Conservation (phyloP, 2,329 filamentous ascomycete species). For the Epichloe brachyelytri region DNA sequence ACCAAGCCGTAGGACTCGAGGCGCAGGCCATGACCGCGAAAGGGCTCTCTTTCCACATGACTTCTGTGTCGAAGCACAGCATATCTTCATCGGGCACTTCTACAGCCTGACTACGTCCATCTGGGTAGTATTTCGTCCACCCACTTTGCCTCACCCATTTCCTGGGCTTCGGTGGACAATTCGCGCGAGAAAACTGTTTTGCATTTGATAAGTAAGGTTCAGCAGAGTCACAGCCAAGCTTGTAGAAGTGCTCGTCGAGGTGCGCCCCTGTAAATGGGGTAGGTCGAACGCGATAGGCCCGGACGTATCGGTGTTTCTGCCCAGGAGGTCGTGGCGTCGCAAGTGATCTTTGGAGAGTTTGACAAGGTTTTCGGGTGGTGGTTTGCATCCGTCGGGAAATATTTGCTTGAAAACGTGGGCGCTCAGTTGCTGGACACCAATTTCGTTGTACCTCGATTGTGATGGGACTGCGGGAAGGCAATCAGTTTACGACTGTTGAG, state of each 20-base stretch:
- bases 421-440: conserved; percentile 90
- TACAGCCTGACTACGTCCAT: conserved; percentile 58
- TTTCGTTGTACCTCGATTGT: conserved; percentile 70
- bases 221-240: conserved; percentile 71
- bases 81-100: conserved; percentile 67
- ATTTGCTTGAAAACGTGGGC: conserved; percentile 70
- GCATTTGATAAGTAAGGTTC: conserved; percentile 71
- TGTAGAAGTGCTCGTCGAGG: conserved; percentile 92
- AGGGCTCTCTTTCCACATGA: conserved; percentile 85
- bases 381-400: conserved; percentile 47
- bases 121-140: conserved; percentile 82
- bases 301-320: conserved; percentile 72
- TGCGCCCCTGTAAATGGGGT: conserved; percentile 63
- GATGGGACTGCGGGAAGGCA: conserved; percentile 27
- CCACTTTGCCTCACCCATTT: conserved; percentile 72
- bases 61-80: conserved; percentile 90
- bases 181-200: conserved; percentile 55
- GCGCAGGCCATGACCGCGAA: conserved; percentile 98
- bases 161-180: conserved; percentile 45
- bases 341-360: conserved; percentile 73
- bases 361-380: conserved; percentile 59
- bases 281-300: conserved; percentile 76
- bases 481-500: background rate
- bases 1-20: conserved; percentile 81
- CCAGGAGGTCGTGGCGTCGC: conserved; percentile 69